Conservation (phyloP, 495 filamentous ascomycete species). For the Penicillium steckii region DNA sequence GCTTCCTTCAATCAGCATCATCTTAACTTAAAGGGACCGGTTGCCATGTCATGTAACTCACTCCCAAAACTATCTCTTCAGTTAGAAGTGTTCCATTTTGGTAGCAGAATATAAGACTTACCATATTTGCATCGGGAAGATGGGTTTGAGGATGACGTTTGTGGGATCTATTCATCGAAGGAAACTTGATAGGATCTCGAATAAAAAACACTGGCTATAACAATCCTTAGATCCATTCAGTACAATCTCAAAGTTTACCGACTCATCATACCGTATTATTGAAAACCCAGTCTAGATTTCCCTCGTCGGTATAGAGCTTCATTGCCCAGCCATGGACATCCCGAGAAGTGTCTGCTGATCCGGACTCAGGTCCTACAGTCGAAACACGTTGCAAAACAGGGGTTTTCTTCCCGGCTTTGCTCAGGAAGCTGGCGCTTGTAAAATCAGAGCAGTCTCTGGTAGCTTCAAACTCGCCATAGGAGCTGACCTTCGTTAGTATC, state of each 20-base stretch:
- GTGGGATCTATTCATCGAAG: slow-evolving; percentile 51
- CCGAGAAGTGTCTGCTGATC: slow-evolving; percentile 62
- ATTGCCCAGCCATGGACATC: slow-evolving; percentile 67
- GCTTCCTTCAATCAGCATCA: slow-evolving; percentile 22
- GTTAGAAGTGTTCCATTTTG: background rate
- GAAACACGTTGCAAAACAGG: slow-evolving; percentile 60
- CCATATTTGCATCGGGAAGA: slow-evolving; percentile 51
- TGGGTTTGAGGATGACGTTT: slow-evolving; percentile 50
- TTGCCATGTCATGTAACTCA: slow-evolving; percentile 45
- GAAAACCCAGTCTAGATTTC: slow-evolving; percentile 62
- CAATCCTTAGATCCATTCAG: background rate
- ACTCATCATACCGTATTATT: slow-evolving; percentile 34
- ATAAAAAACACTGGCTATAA: slow-evolving; percentile 49
- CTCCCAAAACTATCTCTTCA: slow-evolving; percentile 47
- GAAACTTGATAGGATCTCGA: slow-evolving; percentile 56
- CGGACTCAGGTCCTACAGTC: slow-evolving; percentile 63
- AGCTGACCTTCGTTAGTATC: too few relatives aligned
- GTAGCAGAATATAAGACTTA: slow-evolving; percentile 2
- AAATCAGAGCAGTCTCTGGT: slow-evolving; percentile 53
- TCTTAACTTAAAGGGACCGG: too few relatives aligned
- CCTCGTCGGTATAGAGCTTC: slow-evolving; percentile 79
- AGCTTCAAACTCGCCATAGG: slow-evolving; percentile 61
- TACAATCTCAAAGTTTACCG: background rate
- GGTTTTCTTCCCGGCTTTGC: slow-evolving; percentile 61
- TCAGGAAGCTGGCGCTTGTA: slow-evolving; percentile 39